Conservation (phyloP, 169 alveolate genomes). For the Cyclospora cayetanensis region DNA sequence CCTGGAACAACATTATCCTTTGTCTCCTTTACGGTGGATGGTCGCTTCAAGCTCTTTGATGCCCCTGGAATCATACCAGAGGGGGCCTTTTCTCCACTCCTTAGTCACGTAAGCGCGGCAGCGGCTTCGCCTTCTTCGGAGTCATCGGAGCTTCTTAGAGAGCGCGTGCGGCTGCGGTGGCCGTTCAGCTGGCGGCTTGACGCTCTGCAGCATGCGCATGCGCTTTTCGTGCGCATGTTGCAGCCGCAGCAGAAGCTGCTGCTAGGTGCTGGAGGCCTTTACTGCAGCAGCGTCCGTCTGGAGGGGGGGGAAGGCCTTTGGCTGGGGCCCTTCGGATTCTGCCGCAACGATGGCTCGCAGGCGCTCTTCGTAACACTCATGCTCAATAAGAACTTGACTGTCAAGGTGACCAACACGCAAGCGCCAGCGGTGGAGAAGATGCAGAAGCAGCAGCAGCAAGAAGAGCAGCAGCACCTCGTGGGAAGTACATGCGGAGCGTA, state of each 20-base stretch:
- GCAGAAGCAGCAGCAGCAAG: conserved; percentile 4
- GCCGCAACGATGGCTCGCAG: neutral
- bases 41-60: neutral
- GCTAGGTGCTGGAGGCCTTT: neutral
- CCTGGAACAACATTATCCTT: neutral
- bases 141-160: no score
- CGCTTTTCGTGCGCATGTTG: no score
- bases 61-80: neutral
- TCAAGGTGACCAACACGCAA: neutral
- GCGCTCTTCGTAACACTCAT: conserved; percentile 7
- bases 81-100: neutral
- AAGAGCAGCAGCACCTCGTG: conserved; percentile 4
- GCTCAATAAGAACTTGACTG: neutral
- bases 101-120: neutral
- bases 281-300: conserved; percentile 19
- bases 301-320: neutral
- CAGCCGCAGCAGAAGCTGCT: neutral
- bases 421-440: neutral
- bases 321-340: neutral
- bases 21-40: neutral
- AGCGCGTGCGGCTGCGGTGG: neutral
- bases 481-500: no score
- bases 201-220: no score
- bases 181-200: neutral
- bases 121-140: neutral